Base-by-base conservation (phyloP, 1,139 yeast genomes). In the Hemisphaericaspora lyxosophila region DNA sequence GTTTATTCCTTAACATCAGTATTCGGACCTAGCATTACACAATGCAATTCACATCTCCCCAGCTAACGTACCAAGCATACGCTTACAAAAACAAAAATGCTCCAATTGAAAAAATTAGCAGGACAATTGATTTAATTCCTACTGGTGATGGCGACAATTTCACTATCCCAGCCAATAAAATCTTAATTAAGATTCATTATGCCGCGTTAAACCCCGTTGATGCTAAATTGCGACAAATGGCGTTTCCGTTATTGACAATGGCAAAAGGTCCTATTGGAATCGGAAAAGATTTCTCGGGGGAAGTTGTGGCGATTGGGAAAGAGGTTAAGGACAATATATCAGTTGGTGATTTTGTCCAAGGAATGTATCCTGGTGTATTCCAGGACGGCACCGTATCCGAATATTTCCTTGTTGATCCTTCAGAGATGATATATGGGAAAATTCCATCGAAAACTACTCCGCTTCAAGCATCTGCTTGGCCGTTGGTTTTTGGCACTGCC, bases 191-290 rank as follows among this genome's bases (percentile, higher is more conserved):
- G 50, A 77, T 83, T 17, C 66, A 64, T 28, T 70, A 78, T 12
- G 81, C 80, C 1, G 74, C 84, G 0, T 61, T 84, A 36, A 86
- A 85, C 50, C 94, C 95, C 0, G 69, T 84, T 31, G 95, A 86
- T 55, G 46, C 75, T 38, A 63, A 81, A 38, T 51, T 82, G 34
- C 65, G 70, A 49, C 64, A 70, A 42, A 53, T 51, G 3, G 65
- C 41, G 50, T 60, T 60, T 40, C 53, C 45, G 51, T 59, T 50
- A 47, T 24, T 36, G 31, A 26, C 25, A 9, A 23, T 4, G n/a
- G 15, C 6, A n/a, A 7, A 15, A 26, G 23, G 33, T 4, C 31
- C 38, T 5, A 42, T 35, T 28, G 88, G 87, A 7, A 52, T 82
- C 22, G 90, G 92, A 4, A 66, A 78, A 42, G 96, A 86, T 51